Percentiles rank a stretch among this genome's conserved stretches.
Conservation (phyloP, 805 yeast species). For the Kuraishia ogatae region DNA sequence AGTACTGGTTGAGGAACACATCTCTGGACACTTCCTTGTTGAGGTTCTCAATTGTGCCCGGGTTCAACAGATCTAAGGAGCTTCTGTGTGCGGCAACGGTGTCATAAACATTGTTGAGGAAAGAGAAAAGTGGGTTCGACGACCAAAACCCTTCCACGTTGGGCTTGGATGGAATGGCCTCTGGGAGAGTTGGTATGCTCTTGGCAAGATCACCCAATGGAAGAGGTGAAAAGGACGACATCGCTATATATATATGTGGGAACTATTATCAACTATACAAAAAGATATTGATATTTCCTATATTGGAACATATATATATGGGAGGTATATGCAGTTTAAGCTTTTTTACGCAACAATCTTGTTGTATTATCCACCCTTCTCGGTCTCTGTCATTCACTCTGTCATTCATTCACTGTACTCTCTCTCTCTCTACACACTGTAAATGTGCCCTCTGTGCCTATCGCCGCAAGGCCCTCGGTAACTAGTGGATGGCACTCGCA, state of each 20-base stretch:
- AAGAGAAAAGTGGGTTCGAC: slow-evolving; percentile 75
- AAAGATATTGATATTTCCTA: too few species aligned
- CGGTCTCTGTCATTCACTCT: too few species aligned
- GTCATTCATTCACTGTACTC: too few species aligned
- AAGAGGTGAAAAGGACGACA: background rate
- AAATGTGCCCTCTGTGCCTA: too few species aligned
- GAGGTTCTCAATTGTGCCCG: slow-evolving; percentile 91
- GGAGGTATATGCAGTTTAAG: too few species aligned
- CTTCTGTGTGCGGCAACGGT: slow-evolving; percentile 70
- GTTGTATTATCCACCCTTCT: too few species aligned
- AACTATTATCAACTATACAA: too few species aligned
- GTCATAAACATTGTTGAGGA: slow-evolving; percentile 66
- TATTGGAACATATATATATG: too few species aligned
- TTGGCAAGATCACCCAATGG: slow-evolving; percentile 53
- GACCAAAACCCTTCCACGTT: slow-evolving; percentile 61
- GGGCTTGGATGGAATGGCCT: slow-evolving; percentile 43
- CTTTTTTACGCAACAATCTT: too few species aligned
- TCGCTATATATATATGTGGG: background rate
- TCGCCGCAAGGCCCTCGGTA: too few species aligned
- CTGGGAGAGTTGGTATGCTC: slow-evolving; percentile 48
- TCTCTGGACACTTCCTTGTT: slow-evolving; percentile 91
- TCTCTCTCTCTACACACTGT: too few species aligned
- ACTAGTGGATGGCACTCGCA: too few species aligned
- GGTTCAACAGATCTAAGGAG: slow-evolving; percentile 76
- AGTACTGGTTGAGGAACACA: slow-evolving; percentile 81